These are phyloP conservation scores for Tubosaeta sp. DNA, from an alignment of 768 basidiomycete species.

Conservation along the genomic window DNA sequence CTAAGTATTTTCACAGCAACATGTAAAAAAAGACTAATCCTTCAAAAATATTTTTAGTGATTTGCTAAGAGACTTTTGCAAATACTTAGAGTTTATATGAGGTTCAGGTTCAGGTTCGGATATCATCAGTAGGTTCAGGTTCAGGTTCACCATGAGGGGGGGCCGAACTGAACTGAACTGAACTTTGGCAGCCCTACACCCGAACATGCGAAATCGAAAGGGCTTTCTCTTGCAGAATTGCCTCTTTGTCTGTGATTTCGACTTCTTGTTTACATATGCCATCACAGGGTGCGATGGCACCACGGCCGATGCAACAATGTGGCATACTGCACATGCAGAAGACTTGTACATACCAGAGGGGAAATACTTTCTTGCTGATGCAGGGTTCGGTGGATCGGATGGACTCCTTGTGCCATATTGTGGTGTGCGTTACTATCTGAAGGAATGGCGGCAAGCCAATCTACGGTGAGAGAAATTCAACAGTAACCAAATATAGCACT, in stretches of 20 bases:
- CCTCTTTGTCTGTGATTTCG: conserved; percentile 14
- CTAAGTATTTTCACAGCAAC: too few relatives aligned
- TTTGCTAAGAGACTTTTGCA: too few relatives aligned
- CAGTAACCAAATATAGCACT: background rate
- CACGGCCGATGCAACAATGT: conserved; percentile 10
- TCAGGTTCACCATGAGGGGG: too few relatives aligned
- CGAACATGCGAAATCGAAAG: conserved; percentile 9
- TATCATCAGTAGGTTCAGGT: too few relatives aligned
- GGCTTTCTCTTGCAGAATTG: conserved; percentile 18
- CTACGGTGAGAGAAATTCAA: background rate
- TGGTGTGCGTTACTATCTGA: conserved; percentile 30
- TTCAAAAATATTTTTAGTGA: too few relatives aligned
- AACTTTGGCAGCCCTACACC: too few relatives aligned
- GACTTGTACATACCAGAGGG: conserved; percentile 1
- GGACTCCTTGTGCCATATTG: conserved; percentile 35
- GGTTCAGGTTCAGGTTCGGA: too few relatives aligned
- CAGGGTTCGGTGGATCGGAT: conserved; percentile 11
- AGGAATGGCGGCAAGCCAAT: background rate
- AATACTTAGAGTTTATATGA: too few relatives aligned
- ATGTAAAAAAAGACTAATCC: too few relatives aligned
- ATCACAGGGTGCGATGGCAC: conserved; percentile 17
- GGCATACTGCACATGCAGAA: conserved; percentile 5
- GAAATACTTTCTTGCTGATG: conserved; percentile 6
- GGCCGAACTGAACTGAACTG: too few relatives aligned
- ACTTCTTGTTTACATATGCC: conserved; percentile 13